These are phyloP conservation scores for Chlamydomonas incerta DNA, from an alignment of 139 green algal genomes.

Conservation along the genomic window DNA sequence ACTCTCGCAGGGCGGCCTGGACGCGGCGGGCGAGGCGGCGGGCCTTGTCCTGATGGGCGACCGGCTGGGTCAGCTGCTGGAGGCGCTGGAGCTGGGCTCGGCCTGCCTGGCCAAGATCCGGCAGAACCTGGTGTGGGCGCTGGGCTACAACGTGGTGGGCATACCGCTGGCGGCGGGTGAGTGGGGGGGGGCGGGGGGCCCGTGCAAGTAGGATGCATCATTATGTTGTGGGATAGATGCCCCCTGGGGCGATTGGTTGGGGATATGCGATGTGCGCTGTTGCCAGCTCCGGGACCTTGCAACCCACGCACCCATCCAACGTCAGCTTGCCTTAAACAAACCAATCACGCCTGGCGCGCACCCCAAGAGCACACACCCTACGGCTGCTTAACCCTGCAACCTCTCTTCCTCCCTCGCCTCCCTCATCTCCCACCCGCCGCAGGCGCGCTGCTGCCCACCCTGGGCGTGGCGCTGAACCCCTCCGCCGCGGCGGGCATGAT, in stretches of 20 bases:
- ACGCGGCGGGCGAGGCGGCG: constrained; percentile 80
- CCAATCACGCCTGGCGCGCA: not conserved
- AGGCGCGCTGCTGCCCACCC: constrained; percentile 82
- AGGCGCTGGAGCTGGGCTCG: constrained; percentile 82
- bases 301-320: no score
- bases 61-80: constrained; percentile 78
- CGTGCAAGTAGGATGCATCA: no score
- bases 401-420: not conserved
- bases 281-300: no score
- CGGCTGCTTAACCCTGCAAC: not conserved
- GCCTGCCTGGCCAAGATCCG: constrained; percentile 90
- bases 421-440: constrained; percentile 2
- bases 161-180: constrained; percentile 92
- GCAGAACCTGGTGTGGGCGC: constrained; percentile 95
- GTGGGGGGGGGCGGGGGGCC: not conserved
- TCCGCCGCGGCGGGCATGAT: constrained; percentile 90
- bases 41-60: constrained; percentile 94
- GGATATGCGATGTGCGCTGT: not conserved
- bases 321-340: no score
- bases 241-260: not conserved
- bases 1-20: constrained; percentile 6
- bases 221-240: not conserved
- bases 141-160: constrained; percentile 94
- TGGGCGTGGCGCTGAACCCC: constrained; percentile 87
- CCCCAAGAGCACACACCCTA: no score